Percentiles rank a stretch among this genome's conserved stretches.
phyloP scores from a whole-genome alignment of 2,329 filamentous ascomycete genomes.

The Trichophyton schoenleinii region DNA sequence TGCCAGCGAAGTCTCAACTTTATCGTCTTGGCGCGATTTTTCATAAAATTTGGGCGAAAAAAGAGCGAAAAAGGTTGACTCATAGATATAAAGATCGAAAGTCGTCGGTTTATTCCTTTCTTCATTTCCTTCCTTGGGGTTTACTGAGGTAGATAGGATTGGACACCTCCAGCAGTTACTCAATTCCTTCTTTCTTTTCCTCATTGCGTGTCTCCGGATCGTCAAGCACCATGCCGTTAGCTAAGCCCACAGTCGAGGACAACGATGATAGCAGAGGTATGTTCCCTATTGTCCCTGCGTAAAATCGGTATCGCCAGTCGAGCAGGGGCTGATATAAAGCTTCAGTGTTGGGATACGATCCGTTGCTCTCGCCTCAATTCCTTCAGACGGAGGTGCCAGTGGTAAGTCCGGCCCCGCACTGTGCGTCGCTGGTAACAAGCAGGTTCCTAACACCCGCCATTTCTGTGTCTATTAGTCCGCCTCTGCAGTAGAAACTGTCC shows the following conservation, averaged over 20 bases:
- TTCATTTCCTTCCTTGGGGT: not conserved
- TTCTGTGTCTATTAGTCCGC: slow-evolving; percentile 21
- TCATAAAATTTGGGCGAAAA: not conserved
- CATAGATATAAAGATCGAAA: not conserved
- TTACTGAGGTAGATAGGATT: not conserved
- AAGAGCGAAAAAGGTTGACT: not conserved
- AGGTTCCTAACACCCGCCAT: not conserved
- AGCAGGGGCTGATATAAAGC: not conserved
- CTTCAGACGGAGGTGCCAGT: slow-evolving; percentile 74
- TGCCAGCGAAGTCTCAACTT: not conserved
- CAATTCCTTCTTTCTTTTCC: not conserved
- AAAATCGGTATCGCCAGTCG: not conserved
- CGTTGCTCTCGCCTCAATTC: slow-evolving; percentile 76
- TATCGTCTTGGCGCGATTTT: not conserved
- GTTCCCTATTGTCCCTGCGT: slow-evolving; percentile 14
- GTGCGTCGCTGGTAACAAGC: slow-evolving; percentile 34
- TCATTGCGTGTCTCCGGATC: not conserved
- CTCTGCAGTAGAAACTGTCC: slow-evolving; percentile 30
- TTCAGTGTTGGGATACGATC: slow-evolving; percentile 82
- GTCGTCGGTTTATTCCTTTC: not conserved
- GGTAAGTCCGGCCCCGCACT: slow-evolving; percentile 24
- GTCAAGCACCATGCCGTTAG: slow-evolving; percentile 28
- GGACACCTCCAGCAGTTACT: not conserved
- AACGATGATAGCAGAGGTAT: slow-evolving; percentile 37
- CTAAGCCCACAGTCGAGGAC: slow-evolving; percentile 27